A percentile compares a stretch with the other conserved stretches of the same genome.
These are phyloP conservation scores for Chlorencoelia australis DNA, from an alignment of 2,329 filamentous ascomycete species.

Conservation along the genomic window DNA sequence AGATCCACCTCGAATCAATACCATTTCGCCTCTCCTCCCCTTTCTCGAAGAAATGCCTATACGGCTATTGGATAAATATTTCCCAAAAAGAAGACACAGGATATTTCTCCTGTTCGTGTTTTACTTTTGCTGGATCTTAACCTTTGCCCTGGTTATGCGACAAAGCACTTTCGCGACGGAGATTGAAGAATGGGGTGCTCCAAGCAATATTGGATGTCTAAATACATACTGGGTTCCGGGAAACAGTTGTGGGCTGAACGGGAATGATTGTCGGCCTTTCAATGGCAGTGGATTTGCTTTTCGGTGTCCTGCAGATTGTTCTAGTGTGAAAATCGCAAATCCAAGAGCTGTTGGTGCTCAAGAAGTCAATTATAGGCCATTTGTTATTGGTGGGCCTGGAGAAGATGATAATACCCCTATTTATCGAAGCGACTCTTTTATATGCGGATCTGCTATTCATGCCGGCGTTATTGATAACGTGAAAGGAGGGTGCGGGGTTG, in stretches of 20 bases:
- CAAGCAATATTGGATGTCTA: slow-evolving; percentile 55
- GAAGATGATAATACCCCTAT: slow-evolving; percentile 37
- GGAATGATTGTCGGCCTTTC: slow-evolving; percentile 67
- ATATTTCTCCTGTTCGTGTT: slow-evolving; percentile 48
- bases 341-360: slow-evolving; percentile 65
- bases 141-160: slow-evolving; percentile 59
- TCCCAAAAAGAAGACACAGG: slow-evolving; percentile 50
- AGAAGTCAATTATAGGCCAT: slow-evolving; percentile 50
- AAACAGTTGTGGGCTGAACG: slow-evolving; percentile 66
- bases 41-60: slow-evolving; percentile 57
- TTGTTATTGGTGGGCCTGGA: slow-evolving; percentile 60
- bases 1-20: slow-evolving; percentile 38
- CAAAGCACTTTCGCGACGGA: slow-evolving; percentile 48
- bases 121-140: slow-evolving; percentile 57
- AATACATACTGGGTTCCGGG: slow-evolving; percentile 60
- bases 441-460: slow-evolving; percentile 78
- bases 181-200: slow-evolving; percentile 57
- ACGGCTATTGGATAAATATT: slow-evolving; percentile 48
- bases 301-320: slow-evolving; percentile 64
- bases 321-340: slow-evolving; percentile 54
- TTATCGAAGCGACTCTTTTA: slow-evolving; percentile 84
- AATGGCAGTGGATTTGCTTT: slow-evolving; percentile 61
- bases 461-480: slow-evolving; percentile 64
- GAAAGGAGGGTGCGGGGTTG: slow-evolving; percentile 72
- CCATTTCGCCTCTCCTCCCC: slow-evolving; percentile 53